Percentiles rank a stretch among this genome's conserved stretches.
Conservation (phyloP, 2,329 filamentous ascomycete species). For the Fusarium luffae region DNA sequence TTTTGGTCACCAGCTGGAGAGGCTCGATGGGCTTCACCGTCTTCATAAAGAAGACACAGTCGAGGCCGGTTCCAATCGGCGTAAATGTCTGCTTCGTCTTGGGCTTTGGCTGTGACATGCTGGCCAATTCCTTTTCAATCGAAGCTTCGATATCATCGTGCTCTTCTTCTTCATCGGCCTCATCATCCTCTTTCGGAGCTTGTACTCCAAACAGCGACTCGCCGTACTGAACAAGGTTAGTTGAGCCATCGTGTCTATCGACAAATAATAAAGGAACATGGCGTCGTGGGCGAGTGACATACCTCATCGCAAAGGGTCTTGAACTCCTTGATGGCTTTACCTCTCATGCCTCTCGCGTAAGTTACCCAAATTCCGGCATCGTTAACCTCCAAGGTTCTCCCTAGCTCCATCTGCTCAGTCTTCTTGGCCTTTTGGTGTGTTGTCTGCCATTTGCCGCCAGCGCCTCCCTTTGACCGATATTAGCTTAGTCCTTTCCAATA, state of each 20-base stretch:
- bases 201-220: constrained; percentile 68
- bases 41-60: constrained; percentile 72
- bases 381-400: constrained; percentile 69
- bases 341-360: constrained; percentile 77
- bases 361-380: constrained; percentile 83
- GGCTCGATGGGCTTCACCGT: constrained; percentile 67
- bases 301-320: constrained; percentile 74
- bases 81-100: constrained; percentile 62
- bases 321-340: constrained; percentile 75
- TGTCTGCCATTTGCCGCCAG: constrained; percentile 70
- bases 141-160: constrained; percentile 76
- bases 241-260: constrained; percentile 5
- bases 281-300: constrained; percentile 19
- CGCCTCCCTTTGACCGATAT: constrained; percentile 57
- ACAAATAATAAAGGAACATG: neutral
- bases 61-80: constrained; percentile 65
- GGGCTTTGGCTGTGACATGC: constrained; percentile 56
- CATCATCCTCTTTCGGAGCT: constrained; percentile 47
- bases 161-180: constrained; percentile 53
- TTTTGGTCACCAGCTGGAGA: constrained; percentile 62
- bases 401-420: constrained; percentile 55
- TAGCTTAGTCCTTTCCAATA: constrained; percentile 17
- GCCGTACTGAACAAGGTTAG: constrained; percentile 65
- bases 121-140: constrained; percentile 77
- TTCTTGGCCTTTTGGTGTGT: constrained; percentile 66